Base-by-base conservation (phyloP, 225 moss, liverwort and hornwort species). In the Thuidium tamariscinum region DNA sequence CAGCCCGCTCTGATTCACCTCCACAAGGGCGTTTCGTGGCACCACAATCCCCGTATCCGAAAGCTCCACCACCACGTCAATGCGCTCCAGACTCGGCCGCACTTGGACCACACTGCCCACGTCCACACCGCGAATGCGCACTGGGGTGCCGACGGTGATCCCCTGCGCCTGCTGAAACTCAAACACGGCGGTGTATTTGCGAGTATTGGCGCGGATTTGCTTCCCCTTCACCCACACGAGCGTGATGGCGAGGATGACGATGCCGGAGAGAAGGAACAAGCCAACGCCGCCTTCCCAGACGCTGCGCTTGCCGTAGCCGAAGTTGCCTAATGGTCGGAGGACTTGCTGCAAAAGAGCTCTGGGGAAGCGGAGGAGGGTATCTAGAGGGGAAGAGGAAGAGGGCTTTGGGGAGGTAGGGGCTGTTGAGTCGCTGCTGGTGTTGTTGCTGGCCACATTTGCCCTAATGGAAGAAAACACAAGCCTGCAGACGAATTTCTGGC, bases 231-330 rank as follows among this genome's bases (percentile, higher is more conserved):
- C 97, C 98, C 98, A 99, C 9, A 91, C 90, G 6, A 99, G 77
- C 69, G 93, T 90, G 82, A 96, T 82, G 66, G 93, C 93, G 27
- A 99, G 83, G 48, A 99, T 89, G 30, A 99, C 80, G 55, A 91
- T 91, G 57, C 98, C 98, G 8, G 97, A 93, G 67, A 94, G 66
- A 32, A 99, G 66, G 79, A 99, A 99, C 1, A 99, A 89, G 2
- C 99, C 99, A 10, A 99, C 97, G 16, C 97, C 99, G 14, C 99
- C 99, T 79, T 99, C 98, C 98, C 98, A 97, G 26, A 99, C 92
- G 89, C 96, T 97, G 34, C 95, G 94, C 60, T 97, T 96, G 29
- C 99, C 99, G 67, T 96, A 97, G 16, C 98, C 97, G 89, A 99
- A 99, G 87, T 96, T 96, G 85, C 96, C 91, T 59, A 99, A 68